Percentiles rank a stretch among this genome's conserved stretches.
Evolutionary conservation across 2,329 filamentous ascomycete genomes (phyloP).

Genomic region (Bertia moriformis): DNA sequence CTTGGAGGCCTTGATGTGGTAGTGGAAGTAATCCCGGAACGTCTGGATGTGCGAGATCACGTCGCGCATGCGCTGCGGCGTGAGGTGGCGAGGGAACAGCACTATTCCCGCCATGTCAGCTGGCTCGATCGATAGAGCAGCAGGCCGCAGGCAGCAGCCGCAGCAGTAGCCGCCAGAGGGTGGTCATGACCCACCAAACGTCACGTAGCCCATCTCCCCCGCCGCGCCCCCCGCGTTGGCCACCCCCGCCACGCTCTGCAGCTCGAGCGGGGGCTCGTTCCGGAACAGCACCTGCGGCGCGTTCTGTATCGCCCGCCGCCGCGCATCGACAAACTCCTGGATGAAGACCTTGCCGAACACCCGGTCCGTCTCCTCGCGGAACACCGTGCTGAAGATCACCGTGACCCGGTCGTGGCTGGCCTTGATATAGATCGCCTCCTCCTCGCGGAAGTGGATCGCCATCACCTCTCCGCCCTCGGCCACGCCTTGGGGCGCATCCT

Average conservation of each 20-base stretch:
- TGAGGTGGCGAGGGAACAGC: conserved; percentile 86
- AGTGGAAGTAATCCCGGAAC: conserved; percentile 99
- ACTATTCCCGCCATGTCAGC: conserved; percentile 45
- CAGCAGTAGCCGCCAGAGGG: neutral
- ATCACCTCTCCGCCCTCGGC: conserved; percentile 82
- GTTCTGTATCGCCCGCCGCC: conserved; percentile 90
- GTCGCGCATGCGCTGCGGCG: conserved; percentile 75
- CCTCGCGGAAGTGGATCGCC: conserved; percentile 93
- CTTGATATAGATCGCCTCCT: conserved; percentile 98
- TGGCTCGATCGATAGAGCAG: conserved; percentile 6
- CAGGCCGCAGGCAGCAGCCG: conserved; percentile 6
- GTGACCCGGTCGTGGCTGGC: conserved; percentile 93
- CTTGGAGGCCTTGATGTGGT: conserved; percentile 99
- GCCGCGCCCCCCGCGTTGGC: conserved; percentile 57
- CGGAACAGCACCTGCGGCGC: conserved; percentile 93
- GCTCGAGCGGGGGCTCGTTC: conserved; percentile 82
- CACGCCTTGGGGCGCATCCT: conserved; percentile 83
- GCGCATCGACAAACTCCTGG: conserved; percentile 93
- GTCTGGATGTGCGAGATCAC: conserved; percentile 99
- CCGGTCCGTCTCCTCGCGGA: conserved; percentile 91
- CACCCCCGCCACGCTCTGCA: conserved; percentile 76
- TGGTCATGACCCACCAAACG: conserved; percentile 78
- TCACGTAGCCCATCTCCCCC: conserved; percentile 90
- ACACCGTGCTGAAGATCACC: conserved; percentile 96
- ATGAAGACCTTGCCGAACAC: conserved; percentile 97